Percentiles rank a stretch among this genome's conserved stretches.
Conservation (phyloP, 169 alveolate species). For the Babesia divergens region DNA sequence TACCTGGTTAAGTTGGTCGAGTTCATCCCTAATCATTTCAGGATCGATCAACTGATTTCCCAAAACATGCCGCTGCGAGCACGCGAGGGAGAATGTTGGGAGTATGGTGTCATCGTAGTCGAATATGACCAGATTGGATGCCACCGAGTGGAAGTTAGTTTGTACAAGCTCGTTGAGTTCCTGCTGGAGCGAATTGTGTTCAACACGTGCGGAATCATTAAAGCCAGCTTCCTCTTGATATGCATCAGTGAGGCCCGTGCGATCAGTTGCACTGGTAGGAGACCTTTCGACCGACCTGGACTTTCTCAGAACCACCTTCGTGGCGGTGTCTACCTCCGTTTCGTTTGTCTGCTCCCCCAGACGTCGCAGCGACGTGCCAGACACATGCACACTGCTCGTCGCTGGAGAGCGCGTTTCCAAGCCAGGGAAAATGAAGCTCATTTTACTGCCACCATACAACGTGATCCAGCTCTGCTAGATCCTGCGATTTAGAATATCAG, state of each 20-base stretch:
- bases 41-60: constrained; percentile 62
- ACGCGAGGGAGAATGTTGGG: constrained; percentile 78
- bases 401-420: not conserved
- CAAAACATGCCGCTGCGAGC: constrained; percentile 60
- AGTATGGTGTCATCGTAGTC: constrained; percentile 85
- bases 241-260: not conserved
- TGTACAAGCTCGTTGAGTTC: not conserved
- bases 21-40: constrained; percentile 47
- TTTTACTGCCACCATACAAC: not conserved
- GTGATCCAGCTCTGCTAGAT: not conserved
- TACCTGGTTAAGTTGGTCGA: constrained; percentile 69
- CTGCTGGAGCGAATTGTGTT: not conserved
- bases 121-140: constrained; percentile 72
- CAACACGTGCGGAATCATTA: not conserved
- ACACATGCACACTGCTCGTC: not conserved
- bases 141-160: not conserved
- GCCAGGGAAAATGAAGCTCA: not conserved
- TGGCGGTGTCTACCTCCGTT: not conserved
- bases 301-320: not conserved
- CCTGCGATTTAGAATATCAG: not conserved
- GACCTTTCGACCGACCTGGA: constrained; percentile 10
- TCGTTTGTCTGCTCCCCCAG: constrained; percentile 27
- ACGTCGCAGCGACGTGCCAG: constrained; percentile 28
- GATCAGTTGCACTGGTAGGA: not conserved
- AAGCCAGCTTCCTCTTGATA: not conserved